Evolutionary conservation across 192 early-diverging fungal genomes (phyloP).

Genomic region (Geosiphon pyriformis): DNA sequence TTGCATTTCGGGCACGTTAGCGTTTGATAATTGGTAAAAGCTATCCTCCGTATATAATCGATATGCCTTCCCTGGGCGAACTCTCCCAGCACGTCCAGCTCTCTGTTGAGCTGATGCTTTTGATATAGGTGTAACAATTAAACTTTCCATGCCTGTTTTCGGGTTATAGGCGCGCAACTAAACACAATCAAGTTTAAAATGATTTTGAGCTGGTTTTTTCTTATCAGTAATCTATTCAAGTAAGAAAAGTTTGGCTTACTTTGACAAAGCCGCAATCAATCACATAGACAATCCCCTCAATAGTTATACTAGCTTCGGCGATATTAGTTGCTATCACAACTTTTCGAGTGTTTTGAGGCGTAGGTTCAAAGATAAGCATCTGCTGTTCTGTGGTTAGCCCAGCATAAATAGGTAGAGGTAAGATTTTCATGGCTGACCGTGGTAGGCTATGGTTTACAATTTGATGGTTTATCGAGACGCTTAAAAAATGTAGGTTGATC

Average conservation of each 20-base stretch:
- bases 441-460: constrained; percentile 28
- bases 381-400: constrained; percentile 66
- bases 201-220: background rate
- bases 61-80: constrained; percentile 83
- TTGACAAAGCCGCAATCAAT: constrained; percentile 80
- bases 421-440: constrained; percentile 33
- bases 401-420: constrained; percentile 64
- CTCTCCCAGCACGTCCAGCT: constrained; percentile 89
- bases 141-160: constrained; percentile 85
- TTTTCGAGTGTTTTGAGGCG: constrained; percentile 57
- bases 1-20: constrained; percentile 95
- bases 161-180: constrained; percentile 80
- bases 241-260: constrained; percentile 18
- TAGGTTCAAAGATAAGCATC: constrained; percentile 56
- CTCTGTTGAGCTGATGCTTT: constrained; percentile 94
- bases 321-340: constrained; percentile 88
- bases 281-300: constrained; percentile 71
- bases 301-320: constrained; percentile 78
- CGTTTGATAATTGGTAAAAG: constrained; percentile 69
- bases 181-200: background rate
- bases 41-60: constrained; percentile 86
- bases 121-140: constrained; percentile 83
- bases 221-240: background rate
- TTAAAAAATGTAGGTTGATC: background rate
- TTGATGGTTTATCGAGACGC: no score